These are phyloP conservation scores for Dactylellina leptospora DNA, from an alignment of 2,329 filamentous ascomycete species.

Conservation along the genomic window DNA sequence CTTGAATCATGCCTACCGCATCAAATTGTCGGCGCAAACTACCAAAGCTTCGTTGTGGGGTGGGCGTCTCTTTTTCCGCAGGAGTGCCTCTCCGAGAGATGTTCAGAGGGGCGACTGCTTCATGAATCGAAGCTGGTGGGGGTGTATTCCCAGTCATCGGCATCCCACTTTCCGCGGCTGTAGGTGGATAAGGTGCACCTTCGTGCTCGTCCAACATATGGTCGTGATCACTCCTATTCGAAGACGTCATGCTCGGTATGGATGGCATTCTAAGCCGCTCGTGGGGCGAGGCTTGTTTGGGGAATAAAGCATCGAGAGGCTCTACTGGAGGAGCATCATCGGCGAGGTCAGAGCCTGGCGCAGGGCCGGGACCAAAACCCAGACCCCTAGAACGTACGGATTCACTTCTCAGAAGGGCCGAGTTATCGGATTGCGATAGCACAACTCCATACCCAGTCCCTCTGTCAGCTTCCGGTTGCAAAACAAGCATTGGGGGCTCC, in stretches of 20 bases:
- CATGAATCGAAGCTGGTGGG: slow-evolving; percentile 38
- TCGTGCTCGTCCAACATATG: slow-evolving; percentile 27
- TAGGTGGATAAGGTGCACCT: slow-evolving; percentile 55
- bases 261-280: slow-evolving; percentile 46
- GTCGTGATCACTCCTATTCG: slow-evolving; percentile 47
- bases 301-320: slow-evolving; percentile 42
- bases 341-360: slow-evolving; percentile 49
- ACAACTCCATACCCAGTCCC: slow-evolving; percentile 69
- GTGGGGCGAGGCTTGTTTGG: slow-evolving; percentile 29
- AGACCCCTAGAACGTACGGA: slow-evolving; percentile 38
- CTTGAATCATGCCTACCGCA: slow-evolving; percentile 28
- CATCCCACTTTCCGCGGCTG: slow-evolving; percentile 54
- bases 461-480: slow-evolving; percentile 64
- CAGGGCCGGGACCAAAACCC: slow-evolving; percentile 46
- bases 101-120: slow-evolving; percentile 38
- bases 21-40: slow-evolving; percentile 50
- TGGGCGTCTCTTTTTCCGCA: slow-evolving; percentile 21
- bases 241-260: slow-evolving; percentile 47
- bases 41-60: slow-evolving; percentile 35
- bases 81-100: slow-evolving; percentile 48
- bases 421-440: slow-evolving; percentile 58
- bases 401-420: slow-evolving; percentile 43
- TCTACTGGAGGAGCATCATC: slow-evolving; percentile 45
- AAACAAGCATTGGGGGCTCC: slow-evolving; percentile 67
- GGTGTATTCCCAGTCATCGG: slow-evolving; percentile 56